Evolutionary conservation across 441 rosid species (phyloP).

Genomic region (Populus hybrid): DNA sequence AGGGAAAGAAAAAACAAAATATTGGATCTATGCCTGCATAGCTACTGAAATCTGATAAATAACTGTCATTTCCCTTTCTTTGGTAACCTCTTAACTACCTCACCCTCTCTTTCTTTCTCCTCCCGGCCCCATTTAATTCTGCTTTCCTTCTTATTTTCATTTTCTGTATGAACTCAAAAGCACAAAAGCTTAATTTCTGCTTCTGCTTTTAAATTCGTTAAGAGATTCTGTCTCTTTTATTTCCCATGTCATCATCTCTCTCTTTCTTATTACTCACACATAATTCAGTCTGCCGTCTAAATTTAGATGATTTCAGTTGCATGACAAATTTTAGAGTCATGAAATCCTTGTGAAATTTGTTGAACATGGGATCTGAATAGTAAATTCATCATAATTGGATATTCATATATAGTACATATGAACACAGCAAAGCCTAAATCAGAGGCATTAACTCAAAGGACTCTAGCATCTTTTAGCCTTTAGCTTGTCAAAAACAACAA

Average conservation of each 20-base stretch:
- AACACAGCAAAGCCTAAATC: constrained; percentile 38
- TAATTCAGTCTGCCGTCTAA: constrained; percentile 4
- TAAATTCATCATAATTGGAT: constrained; percentile 26
- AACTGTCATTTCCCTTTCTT: constrained; percentile 1
- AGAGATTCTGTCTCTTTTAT: constrained; percentile 15
- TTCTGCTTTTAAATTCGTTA: constrained; percentile 10
- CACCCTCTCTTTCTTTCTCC: background rate
- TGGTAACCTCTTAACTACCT: background rate
- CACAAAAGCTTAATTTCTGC: constrained; percentile 5
- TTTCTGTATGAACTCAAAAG: background rate
- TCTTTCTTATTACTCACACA: constrained; percentile 1
- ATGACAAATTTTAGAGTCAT: constrained; percentile 15
- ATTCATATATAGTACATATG: constrained; percentile 10
- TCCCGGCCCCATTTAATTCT: background rate
- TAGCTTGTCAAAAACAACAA: constrained; percentile 28
- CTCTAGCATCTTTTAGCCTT: constrained; percentile 31
- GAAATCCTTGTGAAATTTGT: constrained; percentile 19
- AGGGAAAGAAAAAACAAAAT: background rate
- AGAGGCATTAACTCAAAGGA: constrained; percentile 32
- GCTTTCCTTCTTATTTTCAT: background rate
- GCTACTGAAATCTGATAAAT: background rate
- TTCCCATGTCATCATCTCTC: background rate
- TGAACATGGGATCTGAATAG: constrained; percentile 33
- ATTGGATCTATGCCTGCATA: background rate
- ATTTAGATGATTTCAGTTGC: constrained; percentile 17